phyloP scores from a whole-genome alignment of 1,139 yeast genomes.

The Pneumocystis canis region DNA sequence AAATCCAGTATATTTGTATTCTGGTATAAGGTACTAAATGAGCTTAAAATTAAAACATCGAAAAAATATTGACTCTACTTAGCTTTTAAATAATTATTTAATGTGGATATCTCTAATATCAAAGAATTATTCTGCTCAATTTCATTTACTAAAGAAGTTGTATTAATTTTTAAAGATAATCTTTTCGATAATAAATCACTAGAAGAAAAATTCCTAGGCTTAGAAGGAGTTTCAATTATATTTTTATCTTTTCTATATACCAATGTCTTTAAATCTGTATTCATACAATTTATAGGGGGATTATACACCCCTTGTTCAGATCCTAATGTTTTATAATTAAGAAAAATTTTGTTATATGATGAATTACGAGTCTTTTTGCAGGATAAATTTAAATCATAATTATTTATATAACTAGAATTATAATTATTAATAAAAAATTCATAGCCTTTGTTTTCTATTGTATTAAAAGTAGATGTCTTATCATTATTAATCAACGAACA shows the following conservation, averaged over 20 bases:
- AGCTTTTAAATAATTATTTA: background rate
- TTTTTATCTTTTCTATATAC: background rate
- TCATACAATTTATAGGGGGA: background rate
- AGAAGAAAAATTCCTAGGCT: background rate
- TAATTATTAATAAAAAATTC: background rate
- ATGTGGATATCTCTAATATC: background rate
- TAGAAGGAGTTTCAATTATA: background rate
- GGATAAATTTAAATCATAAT: background rate
- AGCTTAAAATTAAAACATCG: background rate
- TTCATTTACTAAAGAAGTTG: background rate
- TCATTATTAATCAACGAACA: background rate
- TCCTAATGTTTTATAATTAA: background rate
- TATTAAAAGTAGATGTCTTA: background rate
- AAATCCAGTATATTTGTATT: background rate
- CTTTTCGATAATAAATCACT: background rate
- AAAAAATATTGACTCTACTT: background rate
- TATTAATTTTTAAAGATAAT: background rate
- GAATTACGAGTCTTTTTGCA: background rate
- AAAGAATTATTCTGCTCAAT: background rate
- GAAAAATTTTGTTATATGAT: background rate
- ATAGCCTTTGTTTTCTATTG: background rate
- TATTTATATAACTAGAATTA: background rate
- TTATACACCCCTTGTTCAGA: background rate
- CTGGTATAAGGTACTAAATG: background rate
- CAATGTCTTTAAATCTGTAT: background rate